phyloP scores from a whole-genome alignment of 306 rosid genomes.

The Quercus bicolor region DNA sequence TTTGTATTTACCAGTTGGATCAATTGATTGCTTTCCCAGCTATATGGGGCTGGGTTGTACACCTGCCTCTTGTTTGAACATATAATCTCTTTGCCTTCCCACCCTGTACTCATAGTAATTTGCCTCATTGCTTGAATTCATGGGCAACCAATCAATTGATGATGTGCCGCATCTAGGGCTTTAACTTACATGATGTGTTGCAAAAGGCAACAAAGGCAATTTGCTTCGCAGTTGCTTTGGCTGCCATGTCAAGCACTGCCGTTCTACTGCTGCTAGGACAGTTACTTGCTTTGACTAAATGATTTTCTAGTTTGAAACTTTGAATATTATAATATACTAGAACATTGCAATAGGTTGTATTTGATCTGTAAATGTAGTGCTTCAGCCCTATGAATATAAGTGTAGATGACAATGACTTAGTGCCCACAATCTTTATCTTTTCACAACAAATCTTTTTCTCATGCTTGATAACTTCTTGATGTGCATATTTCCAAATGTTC shows the following conservation, averaged over 20 bases:
- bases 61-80: too few species aligned
- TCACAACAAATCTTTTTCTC: neutral
- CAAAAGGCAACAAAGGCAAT: neutral
- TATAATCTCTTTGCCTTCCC: too few species aligned
- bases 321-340: neutral
- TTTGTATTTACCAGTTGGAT: too few species aligned
- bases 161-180: neutral
- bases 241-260: neutral
- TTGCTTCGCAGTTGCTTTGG: neutral
- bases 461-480: slow-evolving; percentile 4
- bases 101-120: too few species aligned
- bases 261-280: neutral
- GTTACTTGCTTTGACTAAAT: neutral
- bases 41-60: too few species aligned
- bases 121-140: too few species aligned
- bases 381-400: neutral
- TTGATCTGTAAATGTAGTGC: neutral
- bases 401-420: neutral
- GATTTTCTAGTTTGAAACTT: neutral
- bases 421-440: neutral
- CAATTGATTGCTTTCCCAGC: too few species aligned
- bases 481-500: slow-evolving; percentile 2
- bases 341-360: neutral
- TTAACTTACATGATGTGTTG: neutral
- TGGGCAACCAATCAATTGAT: neutral